These are phyloP conservation scores for Talaromyces nanjingensis DNA, from an alignment of 495 filamentous ascomycete genomes.

Conservation along the genomic window DNA sequence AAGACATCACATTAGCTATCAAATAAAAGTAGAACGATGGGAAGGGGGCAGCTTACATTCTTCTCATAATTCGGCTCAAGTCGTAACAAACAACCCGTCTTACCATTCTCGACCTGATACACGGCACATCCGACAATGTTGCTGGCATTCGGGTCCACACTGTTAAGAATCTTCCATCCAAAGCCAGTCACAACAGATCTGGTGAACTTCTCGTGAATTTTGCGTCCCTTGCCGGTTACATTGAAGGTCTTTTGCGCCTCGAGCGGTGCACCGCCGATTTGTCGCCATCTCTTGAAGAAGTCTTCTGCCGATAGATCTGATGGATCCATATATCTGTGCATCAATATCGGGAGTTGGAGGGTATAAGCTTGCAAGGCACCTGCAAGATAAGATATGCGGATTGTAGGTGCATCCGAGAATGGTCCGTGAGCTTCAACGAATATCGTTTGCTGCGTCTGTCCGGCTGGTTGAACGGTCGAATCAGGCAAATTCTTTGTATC, in stretches of 20 bases:
- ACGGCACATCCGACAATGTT: constrained; percentile 95
- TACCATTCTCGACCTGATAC: constrained; percentile 75
- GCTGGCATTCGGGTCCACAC: constrained; percentile 81
- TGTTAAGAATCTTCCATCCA: constrained; percentile 77
- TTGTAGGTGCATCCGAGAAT: constrained; percentile 80
- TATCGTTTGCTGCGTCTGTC: constrained; percentile 86
- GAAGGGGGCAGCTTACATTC: constrained; percentile 50
- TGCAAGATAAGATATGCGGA: constrained; percentile 88
- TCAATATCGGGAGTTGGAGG: constrained; percentile 77
- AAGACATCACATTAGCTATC: background rate
- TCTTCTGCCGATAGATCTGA: constrained; percentile 78
- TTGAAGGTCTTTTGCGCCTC: constrained; percentile 86
- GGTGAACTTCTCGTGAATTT: constrained; percentile 50
- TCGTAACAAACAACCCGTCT: constrained; percentile 88
- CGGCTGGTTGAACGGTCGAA: constrained; percentile 62
- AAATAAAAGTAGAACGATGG: background rate
- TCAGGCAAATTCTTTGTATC: constrained; percentile 86
- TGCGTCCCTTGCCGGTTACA: constrained; percentile 39
- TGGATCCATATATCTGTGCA: constrained; percentile 94
- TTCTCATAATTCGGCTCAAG: constrained; percentile 91
- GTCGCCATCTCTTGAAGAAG: constrained; percentile 98
- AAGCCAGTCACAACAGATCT: constrained; percentile 67
- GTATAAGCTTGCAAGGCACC: constrained; percentile 91
- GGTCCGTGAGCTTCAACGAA: constrained; percentile 83
- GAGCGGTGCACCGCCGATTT: constrained; percentile 82